Base-by-base conservation (phyloP, 2,329 filamentous ascomycete genomes). In the Cladosporium sphaerospermum region DNA sequence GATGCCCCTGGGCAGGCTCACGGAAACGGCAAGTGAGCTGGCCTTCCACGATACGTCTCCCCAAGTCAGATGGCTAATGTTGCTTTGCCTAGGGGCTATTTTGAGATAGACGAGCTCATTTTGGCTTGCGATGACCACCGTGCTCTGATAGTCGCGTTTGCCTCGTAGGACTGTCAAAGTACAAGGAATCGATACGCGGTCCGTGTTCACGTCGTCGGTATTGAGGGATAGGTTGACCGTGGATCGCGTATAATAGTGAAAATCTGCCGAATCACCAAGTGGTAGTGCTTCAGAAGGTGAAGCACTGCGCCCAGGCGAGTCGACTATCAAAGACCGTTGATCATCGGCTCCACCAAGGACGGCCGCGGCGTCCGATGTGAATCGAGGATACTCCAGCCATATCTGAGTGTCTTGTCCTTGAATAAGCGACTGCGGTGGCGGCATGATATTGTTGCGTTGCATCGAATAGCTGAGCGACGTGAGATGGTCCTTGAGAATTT, bases 31-130 rank as follows among this genome's bases (percentile, higher is more conserved):
- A 56, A 77, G 79, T 6, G 78, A 76, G 45, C 86, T 83, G 14
- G 84, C 78, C 54, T 84, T 84, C 90, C 90, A 96, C 40, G 82
- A 79, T 4, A 95, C 80, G 65, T 93, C 86, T 6, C 88, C 82
- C 90, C 90, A 96, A 0, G 81, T 84, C 1, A 87, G 81, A 28
- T 19, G 19, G 0, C 87, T 87, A 6, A 76, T 72, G 34, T 60
- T 58, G 6, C 55, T 54, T 16, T 59, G 82, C 79, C 75, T 62
- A 9, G 67, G 66, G 14, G 88, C 85, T 11, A 96, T 83, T 44
- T 80, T 75, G 34, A 96, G 72, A 59, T 90, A 89, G 54, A 95
- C 78, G 16, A 86, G 77, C 11, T 87, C 85, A 60, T 84, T 87
- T 69, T 95, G 89, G 67, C 87, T 95, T 11, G 86, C 83, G 52